These are phyloP conservation scores for Agarophyton chilense DNA, from an alignment of 23 red algal species.

Conservation along the genomic window DNA sequence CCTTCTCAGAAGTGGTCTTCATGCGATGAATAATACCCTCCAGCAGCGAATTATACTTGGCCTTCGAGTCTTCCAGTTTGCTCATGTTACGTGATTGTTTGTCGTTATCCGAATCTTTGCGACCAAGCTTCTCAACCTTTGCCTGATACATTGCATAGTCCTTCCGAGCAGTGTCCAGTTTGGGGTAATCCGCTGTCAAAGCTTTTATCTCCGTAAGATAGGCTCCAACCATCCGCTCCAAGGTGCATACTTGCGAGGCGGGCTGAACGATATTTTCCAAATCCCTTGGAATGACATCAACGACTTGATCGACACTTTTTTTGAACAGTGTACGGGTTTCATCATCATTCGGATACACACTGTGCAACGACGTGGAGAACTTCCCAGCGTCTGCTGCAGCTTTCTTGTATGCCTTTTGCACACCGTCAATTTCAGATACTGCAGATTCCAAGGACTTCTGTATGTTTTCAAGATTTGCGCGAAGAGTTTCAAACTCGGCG, in stretches of 20 bases:
- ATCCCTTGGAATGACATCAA: slow-evolving; percentile 8
- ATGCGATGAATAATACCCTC: slow-evolving; percentile 39
- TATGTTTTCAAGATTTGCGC: slow-evolving; percentile 44
- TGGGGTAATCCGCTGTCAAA: slow-evolving; percentile 30
- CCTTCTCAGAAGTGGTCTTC: slow-evolving; percentile 63
- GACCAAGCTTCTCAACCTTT: slow-evolving; percentile 74
- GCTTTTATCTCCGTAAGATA: slow-evolving; percentile 67
- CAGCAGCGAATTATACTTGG: slow-evolving; percentile 51
- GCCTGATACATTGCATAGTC: slow-evolving; percentile 71
- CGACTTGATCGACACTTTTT: slow-evolving; percentile 23
- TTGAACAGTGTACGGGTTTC: slow-evolving; percentile 50
- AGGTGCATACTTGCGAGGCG: slow-evolving; percentile 13
- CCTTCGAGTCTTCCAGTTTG: slow-evolving; percentile 65
- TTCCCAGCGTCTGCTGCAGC: slow-evolving; percentile 37
- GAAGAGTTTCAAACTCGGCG: slow-evolving; percentile 56
- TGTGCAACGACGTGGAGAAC: slow-evolving; percentile 43
- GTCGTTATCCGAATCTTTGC: slow-evolving; percentile 44
- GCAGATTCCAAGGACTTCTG: slow-evolving; percentile 50
- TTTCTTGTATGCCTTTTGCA: slow-evolving; percentile 36
- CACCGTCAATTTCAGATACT: slow-evolving; percentile 23
- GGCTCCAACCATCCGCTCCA: slow-evolving; percentile 49
- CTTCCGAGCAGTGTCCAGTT: slow-evolving; percentile 20
- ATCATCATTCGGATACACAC: slow-evolving; percentile 62
- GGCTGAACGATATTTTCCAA: slow-evolving; percentile 18
- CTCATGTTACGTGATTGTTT: slow-evolving; percentile 64